phyloP scores from a whole-genome alignment of 129 eudicot genomes.

The Chrysanthemum makinoi region DNA sequence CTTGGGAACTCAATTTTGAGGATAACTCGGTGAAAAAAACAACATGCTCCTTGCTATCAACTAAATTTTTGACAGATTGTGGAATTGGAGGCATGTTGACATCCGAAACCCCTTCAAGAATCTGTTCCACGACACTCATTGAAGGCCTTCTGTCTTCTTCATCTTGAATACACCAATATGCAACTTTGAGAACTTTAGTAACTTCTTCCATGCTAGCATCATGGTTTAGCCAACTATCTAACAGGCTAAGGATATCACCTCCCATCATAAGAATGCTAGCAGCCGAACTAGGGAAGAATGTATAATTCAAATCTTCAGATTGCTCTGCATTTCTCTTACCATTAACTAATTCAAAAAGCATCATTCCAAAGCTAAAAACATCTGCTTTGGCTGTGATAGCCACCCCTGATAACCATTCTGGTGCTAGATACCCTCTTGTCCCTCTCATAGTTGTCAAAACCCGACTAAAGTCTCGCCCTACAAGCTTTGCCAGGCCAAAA shows the following conservation, averaged over 20 bases:
- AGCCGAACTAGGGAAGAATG: conserved; percentile 49
- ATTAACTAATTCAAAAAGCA: conserved; percentile 57
- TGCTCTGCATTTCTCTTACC: conserved; percentile 53
- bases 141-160: too few species aligned
- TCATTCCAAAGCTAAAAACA: conserved; percentile 78
- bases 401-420: conserved; percentile 83
- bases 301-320: conserved; percentile 17
- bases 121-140: too few species aligned
- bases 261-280: conserved; percentile 39
- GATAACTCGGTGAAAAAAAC: too few species aligned
- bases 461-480: conserved; percentile 72
- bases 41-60: too few species aligned
- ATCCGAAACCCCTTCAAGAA: too few species aligned
- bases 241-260: conserved; percentile 50
- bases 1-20: too few species aligned
- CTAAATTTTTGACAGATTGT: too few species aligned
- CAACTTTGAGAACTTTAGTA: too few species aligned
- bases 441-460: conserved; percentile 79
- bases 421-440: conserved; percentile 75
- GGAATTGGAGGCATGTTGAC: too few species aligned
- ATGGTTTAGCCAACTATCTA: conserved; percentile 48
- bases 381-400: conserved; percentile 75
- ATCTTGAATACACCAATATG: too few species aligned
- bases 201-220: conserved; percentile 26
- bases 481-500: conserved; percentile 77